Conservation (phyloP, 192 early-diverging fungal species). For the Backusella westeae region DNA sequence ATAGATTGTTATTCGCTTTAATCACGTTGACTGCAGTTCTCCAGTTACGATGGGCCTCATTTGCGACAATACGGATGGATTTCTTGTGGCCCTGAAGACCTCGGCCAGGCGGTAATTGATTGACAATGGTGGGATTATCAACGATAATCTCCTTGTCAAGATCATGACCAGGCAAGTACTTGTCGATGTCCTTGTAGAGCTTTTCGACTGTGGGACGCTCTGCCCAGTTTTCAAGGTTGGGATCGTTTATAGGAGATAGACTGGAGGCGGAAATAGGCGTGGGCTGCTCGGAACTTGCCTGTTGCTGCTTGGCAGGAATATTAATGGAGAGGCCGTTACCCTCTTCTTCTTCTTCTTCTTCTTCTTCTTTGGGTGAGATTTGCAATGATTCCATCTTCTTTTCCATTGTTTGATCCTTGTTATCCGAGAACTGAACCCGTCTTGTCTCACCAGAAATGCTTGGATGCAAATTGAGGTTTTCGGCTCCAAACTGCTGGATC, state of each 20-base stretch:
- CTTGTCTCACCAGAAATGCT: slow-evolving; percentile 6
- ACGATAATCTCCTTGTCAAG: slow-evolving; percentile 68
- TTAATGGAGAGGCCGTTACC: not conserved
- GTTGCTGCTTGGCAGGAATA: not conserved
- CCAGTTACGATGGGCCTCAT: slow-evolving; percentile 45
- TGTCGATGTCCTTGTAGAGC: slow-evolving; percentile 64
- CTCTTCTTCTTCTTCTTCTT: not conserved
- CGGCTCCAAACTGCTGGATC: not conserved
- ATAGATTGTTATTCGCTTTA: slow-evolving; percentile 34
- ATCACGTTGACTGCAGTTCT: slow-evolving; percentile 26
- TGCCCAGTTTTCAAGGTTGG: slow-evolving; percentile 41
- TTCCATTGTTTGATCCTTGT: not conserved
- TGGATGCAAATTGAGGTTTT: slow-evolving; percentile 11
- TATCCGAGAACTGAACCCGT: not conserved
- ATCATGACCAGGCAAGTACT: slow-evolving; percentile 75
- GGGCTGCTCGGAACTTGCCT: not conserved
- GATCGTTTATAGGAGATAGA: not conserved
- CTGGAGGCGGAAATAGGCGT: not conserved
- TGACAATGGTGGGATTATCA: slow-evolving; percentile 19
- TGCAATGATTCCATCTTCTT: not conserved
- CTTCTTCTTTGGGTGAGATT: not conserved
- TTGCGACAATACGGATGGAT: slow-evolving; percentile 50
- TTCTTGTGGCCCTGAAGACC: slow-evolving; percentile 36
- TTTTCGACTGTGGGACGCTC: slow-evolving; percentile 65
- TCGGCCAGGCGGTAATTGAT: slow-evolving; percentile 17